A percentile compares a stretch with the other conserved stretches of the same genome.
phyloP scores from a whole-genome alignment of 2,329 filamentous ascomycete genomes.

The Cladosporium sp. region DNA sequence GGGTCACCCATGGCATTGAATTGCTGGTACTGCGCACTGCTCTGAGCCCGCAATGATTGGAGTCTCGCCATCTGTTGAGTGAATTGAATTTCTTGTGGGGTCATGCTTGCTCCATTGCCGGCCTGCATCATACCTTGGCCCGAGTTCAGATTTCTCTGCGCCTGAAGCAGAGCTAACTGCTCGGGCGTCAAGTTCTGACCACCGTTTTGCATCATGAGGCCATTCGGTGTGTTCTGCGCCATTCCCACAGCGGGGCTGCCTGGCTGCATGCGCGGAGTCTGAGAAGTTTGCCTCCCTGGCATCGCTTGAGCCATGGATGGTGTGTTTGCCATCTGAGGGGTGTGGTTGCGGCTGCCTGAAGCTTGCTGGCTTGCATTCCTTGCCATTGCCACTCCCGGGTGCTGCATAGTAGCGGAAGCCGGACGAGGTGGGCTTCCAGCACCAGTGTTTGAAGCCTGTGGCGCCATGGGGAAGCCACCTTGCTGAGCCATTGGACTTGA shows the following conservation, averaged over 20 bases:
- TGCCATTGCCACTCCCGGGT: conserved; percentile 29
- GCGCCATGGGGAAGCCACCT: conserved; percentile 46
- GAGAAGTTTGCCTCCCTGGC: conserved; percentile 31
- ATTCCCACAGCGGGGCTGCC: conserved; percentile 29
- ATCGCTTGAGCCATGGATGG: conserved; percentile 31
- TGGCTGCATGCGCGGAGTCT: conserved; percentile 32
- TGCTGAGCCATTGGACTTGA: conserved; percentile 38
- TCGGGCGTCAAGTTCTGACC: conserved; percentile 23
- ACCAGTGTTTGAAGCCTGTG: conserved; percentile 57
- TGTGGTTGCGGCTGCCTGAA: conserved; percentile 28
- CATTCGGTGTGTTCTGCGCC: conserved; percentile 20
- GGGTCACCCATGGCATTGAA: neutral
- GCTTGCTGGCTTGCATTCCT: conserved; percentile 34
- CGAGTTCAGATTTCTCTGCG: conserved; percentile 11
- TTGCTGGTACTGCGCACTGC: neutral
- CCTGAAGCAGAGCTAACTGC: conserved; percentile 29
- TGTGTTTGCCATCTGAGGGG: conserved; percentile 35
- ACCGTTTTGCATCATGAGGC: conserved; percentile 25
- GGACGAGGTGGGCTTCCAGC: conserved; percentile 59
- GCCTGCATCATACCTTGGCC: conserved; percentile 4
- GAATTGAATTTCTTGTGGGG: conserved; percentile 10
- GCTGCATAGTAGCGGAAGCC: conserved; percentile 53
- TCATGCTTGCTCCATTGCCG: conserved; percentile 9
- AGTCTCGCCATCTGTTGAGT: conserved; percentile 7
- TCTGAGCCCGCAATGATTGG: neutral